Percentiles rank a stretch among this genome's conserved stretches.
phyloP scores from a whole-genome alignment of 2,329 filamentous ascomycete genomes.

The Nemania abortiva region DNA sequence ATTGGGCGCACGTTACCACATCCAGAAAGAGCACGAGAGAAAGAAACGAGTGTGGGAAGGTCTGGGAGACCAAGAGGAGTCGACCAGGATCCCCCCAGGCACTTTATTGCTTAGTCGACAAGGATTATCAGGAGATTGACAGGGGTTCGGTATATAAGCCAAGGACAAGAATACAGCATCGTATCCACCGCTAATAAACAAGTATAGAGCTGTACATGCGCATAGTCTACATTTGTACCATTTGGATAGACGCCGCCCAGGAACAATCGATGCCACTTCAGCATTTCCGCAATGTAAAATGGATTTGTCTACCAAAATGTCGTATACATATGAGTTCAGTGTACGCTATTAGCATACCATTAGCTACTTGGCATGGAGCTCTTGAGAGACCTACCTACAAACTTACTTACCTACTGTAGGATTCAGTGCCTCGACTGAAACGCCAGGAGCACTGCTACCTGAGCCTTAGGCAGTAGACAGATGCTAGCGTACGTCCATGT shows the following conservation, averaged over 20 bases:
- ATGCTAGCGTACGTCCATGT: neutral
- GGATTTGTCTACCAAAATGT: too few relatives aligned
- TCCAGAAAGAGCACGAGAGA: conserved; percentile 29
- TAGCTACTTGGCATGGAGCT: neutral
- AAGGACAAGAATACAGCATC: conserved; percentile 21
- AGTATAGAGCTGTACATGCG: neutral
- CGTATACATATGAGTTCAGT: too few relatives aligned
- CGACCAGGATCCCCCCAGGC: conserved; percentile 32
- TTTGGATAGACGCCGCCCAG: too few relatives aligned
- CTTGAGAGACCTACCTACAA: neutral
- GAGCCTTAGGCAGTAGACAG: neutral
- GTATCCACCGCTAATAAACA: neutral
- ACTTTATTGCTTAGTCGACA: conserved; percentile 34
- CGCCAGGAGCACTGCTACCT: conserved; percentile 25
- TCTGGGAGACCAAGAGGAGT: conserved; percentile 22
- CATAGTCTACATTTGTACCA: neutral
- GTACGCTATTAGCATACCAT: neutral
- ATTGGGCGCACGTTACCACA: conserved; percentile 30
- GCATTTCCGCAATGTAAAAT: neutral
- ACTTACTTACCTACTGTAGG: neutral
- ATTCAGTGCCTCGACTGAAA: conserved; percentile 35
- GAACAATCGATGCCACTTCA: neutral
- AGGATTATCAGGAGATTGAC: conserved; percentile 38
- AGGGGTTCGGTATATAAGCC: conserved; percentile 18
- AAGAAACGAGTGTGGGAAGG: conserved; percentile 14